Conservation (phyloP, 805 yeast species). For the Candida nitratophila region DNA sequence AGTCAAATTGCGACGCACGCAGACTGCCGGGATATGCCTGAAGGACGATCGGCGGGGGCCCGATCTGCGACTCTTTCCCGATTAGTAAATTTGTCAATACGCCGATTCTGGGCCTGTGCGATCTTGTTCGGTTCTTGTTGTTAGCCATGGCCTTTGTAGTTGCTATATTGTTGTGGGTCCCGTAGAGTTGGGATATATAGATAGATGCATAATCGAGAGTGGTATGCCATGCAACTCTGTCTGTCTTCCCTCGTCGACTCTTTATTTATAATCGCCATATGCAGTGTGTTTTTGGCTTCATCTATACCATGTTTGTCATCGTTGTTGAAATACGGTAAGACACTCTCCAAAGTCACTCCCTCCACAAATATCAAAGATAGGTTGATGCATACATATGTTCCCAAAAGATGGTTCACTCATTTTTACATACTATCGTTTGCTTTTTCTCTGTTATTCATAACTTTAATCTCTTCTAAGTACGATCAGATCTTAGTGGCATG, state of each 20-base stretch:
- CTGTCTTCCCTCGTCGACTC: not conserved
- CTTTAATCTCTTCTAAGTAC: not conserved
- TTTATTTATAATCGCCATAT: slow-evolving; percentile 2
- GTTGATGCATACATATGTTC: slow-evolving; percentile 33
- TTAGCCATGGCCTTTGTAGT: too few species aligned
- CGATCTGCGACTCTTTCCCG: not conserved
- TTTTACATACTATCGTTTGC: slow-evolving; percentile 36
- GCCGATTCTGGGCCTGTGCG: not conserved
- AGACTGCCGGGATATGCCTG: too few species aligned
- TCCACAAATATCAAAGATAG: not conserved
- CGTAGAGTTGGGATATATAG: too few species aligned
- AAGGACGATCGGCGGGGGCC: not conserved
- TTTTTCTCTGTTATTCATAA: slow-evolving; percentile 8
- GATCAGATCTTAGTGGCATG: not conserved
- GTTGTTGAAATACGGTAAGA: slow-evolving; percentile 41
- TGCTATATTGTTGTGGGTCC: too few species aligned
- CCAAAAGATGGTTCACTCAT: slow-evolving; percentile 57
- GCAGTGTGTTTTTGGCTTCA: slow-evolving; percentile 27
- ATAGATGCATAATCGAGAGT: too few species aligned
- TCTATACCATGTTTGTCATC: slow-evolving; percentile 22
- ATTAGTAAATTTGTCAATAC: not conserved
- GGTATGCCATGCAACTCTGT: not conserved
- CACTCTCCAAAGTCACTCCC: slow-evolving; percentile 12
- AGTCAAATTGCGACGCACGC: not conserved
- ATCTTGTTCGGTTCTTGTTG: too few species aligned